Base-by-base conservation (phyloP, 768 basidiomycete species). In the Gyrodon lividus region DNA sequence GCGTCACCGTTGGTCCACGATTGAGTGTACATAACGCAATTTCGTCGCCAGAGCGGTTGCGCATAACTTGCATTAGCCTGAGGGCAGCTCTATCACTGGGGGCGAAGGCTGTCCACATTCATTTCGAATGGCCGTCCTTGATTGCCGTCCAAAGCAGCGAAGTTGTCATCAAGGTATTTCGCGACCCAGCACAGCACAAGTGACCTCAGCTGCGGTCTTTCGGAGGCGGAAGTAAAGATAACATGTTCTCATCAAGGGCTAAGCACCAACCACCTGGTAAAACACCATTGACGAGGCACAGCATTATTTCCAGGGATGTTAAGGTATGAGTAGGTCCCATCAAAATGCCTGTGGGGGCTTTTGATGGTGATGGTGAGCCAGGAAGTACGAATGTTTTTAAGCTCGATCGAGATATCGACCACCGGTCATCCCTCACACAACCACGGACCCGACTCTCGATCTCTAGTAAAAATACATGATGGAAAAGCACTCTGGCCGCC, bases 401-500 rank as follows among this genome's bases (percentile, higher is more conserved):
- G 33, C 46, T 34, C 19, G 23, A 33, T 12, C n/a, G n/a, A 2
- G 17, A 34, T 14, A 23, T 41, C 12, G 28, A 28, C 12, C 8
- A 5, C 19, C 22, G 14, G 20, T 23, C 39, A 41, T 19, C 23
- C 12, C 6, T 17, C 20, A 9, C n/a, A n/a, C 38, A 3, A 13
- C 20, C 38, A 26, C 24, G 7, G 24, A 26, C 20, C 12, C 40
- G 20, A 20, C 12, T 41, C 22, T 6, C n/a, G n/a, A n/a, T n/a
- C n/a, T n/a, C n/a, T n/a, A n/a, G n/a, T n/a, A n/a, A n/a, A 13
- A 23, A 13, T 20, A 20, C 24, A 22, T 12, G 20, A 57, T 57
- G 54, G 57, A 51, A 7, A 51, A 50, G 51, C 54, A 52, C 16
- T 42, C 54, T 3, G 46, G 43, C 1, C 52, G 58, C 5, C 52